Conservation (phyloP, 345 rosid genomes). For the Gossypium turneri region DNA sequence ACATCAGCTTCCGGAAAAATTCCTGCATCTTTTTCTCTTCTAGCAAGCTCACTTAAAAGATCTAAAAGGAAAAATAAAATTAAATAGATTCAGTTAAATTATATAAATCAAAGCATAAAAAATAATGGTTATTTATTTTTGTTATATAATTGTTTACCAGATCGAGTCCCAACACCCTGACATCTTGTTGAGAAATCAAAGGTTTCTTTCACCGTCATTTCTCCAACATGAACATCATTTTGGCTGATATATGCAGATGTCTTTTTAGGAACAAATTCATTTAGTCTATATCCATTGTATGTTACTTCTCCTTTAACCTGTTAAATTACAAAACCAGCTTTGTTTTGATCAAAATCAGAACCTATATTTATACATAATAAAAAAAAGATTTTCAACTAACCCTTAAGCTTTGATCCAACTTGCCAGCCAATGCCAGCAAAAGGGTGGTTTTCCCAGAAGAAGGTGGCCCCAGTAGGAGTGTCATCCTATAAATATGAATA, state of each 20-base stretch:
- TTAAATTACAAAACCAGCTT: background rate
- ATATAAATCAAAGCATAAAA: background rate
- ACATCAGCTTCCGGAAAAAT: conserved; percentile 77
- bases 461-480: conserved; percentile 81
- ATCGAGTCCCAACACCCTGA: conserved; percentile 82
- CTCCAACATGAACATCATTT: conserved; percentile 85
- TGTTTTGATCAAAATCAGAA: background rate
- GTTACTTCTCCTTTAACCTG: conserved; percentile 66
- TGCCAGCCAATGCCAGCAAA: conserved; percentile 75
- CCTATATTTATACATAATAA: too few relatives aligned
- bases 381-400: conserved; percentile 21
- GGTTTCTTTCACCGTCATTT: conserved; percentile 88
- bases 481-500: conserved; percentile 39
- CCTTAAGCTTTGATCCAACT: conserved; percentile 60
- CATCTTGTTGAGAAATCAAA: conserved; percentile 91
- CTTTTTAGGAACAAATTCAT: conserved; percentile 76
- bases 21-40: conserved; percentile 75
- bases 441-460: conserved; percentile 90
- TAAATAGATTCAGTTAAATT: background rate
- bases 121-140: background rate
- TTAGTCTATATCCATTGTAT: conserved; percentile 62
- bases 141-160: conserved; percentile 40
- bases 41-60: conserved; percentile 64
- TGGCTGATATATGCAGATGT: conserved; percentile 91
- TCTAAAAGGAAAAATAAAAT: conserved; percentile 31